Evolutionary conservation across 768 basidiomycete genomes (phyloP).

Genomic region (Podaxis sp.): DNA sequence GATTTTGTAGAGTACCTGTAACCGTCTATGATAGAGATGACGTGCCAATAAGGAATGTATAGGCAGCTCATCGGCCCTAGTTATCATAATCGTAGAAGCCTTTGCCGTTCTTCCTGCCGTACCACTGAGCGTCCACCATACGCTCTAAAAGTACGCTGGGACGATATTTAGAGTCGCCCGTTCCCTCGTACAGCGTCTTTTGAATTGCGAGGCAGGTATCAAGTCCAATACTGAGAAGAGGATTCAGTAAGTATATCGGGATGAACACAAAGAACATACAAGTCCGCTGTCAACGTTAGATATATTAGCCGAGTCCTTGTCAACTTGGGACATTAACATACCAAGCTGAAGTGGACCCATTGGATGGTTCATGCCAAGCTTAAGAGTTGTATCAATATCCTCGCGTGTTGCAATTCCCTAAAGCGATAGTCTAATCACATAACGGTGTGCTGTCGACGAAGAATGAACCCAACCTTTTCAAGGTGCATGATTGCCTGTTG

Average conservation of each 20-base stretch:
- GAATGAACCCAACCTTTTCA: conserved; percentile 61
- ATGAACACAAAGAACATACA: conserved; percentile 38
- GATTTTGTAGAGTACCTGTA: neutral
- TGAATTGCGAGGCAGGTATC: conserved; percentile 96
- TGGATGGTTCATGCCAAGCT: conserved; percentile 91
- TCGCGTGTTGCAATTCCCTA: conserved; percentile 91
- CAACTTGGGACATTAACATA: conserved; percentile 22
- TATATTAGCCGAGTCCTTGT: conserved; percentile 4
- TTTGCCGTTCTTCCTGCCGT: conserved; percentile 89
- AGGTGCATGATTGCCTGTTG: conserved; percentile 85
- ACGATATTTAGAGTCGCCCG: conserved; percentile 93
- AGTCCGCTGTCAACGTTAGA: conserved; percentile 43
- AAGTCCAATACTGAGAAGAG: conserved; percentile 76
- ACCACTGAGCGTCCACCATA: conserved; percentile 97
- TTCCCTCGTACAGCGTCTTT: conserved; percentile 84
- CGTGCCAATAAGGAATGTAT: neutral
- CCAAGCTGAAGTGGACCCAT: conserved; percentile 94
- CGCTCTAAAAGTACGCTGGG: conserved; percentile 86
- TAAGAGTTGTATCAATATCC: conserved; percentile 93
- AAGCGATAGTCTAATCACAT: neutral
- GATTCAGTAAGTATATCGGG: neutral
- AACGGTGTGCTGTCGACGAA: neutral
- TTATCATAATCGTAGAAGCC: conserved; percentile 88
- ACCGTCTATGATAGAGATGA: neutral
- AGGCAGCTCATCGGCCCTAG: conserved; percentile 11